Evolutionary conservation across 345 rosid species (phyloP).

Genomic region (Syzygium jambos): DNA sequence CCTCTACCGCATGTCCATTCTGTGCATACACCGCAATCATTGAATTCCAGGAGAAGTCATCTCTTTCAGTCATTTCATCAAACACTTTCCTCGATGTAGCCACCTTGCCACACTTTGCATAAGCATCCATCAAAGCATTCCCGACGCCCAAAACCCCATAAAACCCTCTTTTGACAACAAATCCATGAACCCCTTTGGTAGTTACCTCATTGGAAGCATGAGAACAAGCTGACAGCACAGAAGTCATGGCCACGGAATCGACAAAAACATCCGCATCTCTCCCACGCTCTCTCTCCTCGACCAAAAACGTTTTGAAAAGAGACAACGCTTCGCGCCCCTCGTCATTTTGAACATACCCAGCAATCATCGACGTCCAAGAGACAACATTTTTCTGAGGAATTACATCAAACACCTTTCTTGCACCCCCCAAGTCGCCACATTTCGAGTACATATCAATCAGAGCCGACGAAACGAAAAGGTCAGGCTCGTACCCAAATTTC

Average conservation of each 20-base stretch:
- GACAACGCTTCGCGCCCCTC: conserved; percentile 40
- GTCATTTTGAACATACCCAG: conserved; percentile 63
- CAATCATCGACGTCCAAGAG: conserved; percentile 80
- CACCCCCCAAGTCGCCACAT: conserved; percentile 51
- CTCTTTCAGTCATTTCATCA: conserved; percentile 52
- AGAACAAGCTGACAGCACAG: conserved; percentile 78
- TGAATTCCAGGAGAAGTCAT: conserved; percentile 69
- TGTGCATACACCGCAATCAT: conserved; percentile 69
- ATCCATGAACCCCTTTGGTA: conserved; percentile 54
- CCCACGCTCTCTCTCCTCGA: conserved; percentile 29
- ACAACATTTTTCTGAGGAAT: conserved; percentile 63
- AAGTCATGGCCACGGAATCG: conserved; percentile 57
- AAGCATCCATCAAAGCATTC: conserved; percentile 70
- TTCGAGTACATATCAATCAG: conserved; percentile 65
- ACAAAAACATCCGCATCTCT: conserved; percentile 14
- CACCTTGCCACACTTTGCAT: conserved; percentile 58
- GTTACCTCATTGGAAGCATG: conserved; percentile 32
- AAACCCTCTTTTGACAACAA: conserved; percentile 57
- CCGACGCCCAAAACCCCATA: conserved; percentile 41
- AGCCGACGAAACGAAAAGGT: conserved; percentile 72
- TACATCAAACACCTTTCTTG: conserved; percentile 66
- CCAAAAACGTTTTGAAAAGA: conserved; percentile 59
- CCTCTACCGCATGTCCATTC: conserved; percentile 54
- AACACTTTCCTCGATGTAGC: conserved; percentile 52
- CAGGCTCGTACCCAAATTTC: conserved; percentile 53